Percentiles rank a stretch among this genome's conserved stretches.
phyloP scores from a whole-genome alignment of 139 green algal species.

The Coelastrella sp. region DNA sequence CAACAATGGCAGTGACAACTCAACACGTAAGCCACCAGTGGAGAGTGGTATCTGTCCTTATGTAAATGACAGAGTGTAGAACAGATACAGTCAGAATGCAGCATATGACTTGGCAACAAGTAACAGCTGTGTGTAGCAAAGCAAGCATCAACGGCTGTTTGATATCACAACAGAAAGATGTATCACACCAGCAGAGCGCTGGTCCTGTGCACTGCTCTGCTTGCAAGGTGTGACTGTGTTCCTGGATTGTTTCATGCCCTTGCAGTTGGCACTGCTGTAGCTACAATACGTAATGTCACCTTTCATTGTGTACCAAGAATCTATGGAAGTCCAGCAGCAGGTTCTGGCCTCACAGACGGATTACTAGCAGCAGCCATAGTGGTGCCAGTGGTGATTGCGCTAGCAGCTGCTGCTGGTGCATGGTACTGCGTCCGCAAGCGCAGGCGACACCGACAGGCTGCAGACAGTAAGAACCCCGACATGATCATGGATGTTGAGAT shows the following conservation, averaged over 20 bases:
- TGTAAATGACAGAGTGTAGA: too few species aligned
- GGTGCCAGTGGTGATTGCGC: background rate
- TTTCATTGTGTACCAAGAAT: conserved; percentile 1
- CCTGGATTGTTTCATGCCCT: background rate
- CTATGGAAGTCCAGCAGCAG: background rate
- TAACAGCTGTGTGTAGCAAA: too few species aligned
- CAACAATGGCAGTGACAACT: conserved; percentile 10
- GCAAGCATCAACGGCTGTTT: too few species aligned
- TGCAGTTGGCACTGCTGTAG: conserved; percentile 5
- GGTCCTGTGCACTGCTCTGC: too few species aligned
- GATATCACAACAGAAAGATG: too few species aligned
- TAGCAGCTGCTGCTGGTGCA: background rate
- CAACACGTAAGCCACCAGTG: background rate
- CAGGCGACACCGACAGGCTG: background rate
- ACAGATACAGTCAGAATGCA: too few species aligned
- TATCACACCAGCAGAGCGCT: too few species aligned
- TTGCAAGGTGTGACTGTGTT: too few species aligned
- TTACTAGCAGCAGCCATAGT: background rate
- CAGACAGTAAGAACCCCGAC: background rate
- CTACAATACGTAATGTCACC: background rate
- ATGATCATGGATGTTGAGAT: background rate
- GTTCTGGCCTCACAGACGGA: background rate
- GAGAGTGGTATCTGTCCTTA: too few species aligned
- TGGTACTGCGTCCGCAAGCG: background rate
- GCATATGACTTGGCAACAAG: too few species aligned